Conservation (phyloP, 345 rosid species). For the Eucalyptus sp. region DNA sequence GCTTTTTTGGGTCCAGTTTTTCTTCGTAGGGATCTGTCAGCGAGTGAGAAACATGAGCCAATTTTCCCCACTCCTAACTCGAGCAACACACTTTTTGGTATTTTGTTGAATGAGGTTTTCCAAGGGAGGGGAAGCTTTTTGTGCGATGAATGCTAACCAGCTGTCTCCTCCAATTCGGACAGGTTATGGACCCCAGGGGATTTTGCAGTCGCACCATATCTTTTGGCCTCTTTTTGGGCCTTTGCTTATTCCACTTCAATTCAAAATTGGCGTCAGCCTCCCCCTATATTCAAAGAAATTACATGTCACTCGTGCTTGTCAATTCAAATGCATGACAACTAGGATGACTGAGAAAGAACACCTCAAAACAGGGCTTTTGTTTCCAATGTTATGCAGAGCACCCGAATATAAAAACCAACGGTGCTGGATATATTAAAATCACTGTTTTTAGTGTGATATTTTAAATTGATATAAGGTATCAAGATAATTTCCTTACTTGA, state of each 20-base stretch:
- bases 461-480: neutral
- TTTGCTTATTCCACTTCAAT: neutral
- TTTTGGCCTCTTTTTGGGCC: neutral
- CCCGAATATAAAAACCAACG: neutral
- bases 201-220: neutral
- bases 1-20: neutral
- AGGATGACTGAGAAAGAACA: neutral
- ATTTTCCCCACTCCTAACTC: neutral
- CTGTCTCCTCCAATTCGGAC: conserved; percentile 35
- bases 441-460: neutral
- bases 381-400: neutral
- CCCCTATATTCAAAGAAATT: neutral
- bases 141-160: neutral
- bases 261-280: neutral
- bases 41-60: neutral
- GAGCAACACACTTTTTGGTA: neutral
- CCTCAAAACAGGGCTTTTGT: neutral
- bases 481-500: neutral
- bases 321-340: neutral
- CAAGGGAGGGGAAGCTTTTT: neutral
- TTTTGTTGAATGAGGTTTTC: neutral
- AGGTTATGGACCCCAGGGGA: neutral
- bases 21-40: neutral
- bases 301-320: neutral
- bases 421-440: neutral